phyloP scores from a whole-genome alignment of 441 rosid genomes.

The Croton setiger region DNA sequence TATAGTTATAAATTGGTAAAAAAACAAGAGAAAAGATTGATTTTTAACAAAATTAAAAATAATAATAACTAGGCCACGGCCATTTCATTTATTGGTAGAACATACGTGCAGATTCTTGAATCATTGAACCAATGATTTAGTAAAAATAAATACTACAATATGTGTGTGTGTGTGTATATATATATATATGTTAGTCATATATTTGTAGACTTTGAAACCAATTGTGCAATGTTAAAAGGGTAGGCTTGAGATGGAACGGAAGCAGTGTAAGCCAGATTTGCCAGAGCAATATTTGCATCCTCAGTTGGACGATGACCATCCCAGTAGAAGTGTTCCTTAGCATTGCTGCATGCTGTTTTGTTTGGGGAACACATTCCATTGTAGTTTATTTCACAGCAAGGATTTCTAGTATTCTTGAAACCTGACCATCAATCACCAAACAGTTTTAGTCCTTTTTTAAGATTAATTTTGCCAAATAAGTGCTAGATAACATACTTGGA shows the following conservation, averaged over 20 bases:
- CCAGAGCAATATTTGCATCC: constrained; percentile 6
- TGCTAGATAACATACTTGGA: background rate
- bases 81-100: background rate
- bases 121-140: background rate
- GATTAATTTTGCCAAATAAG: too few species aligned
- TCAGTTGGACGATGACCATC: constrained; percentile 18
- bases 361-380: constrained; percentile 7
- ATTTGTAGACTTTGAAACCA: too few species aligned
- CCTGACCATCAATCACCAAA: background rate
- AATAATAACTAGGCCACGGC: background rate
- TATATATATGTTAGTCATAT: background rate
- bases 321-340: constrained; percentile 2
- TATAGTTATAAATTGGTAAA: background rate
- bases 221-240: constrained; percentile 7
- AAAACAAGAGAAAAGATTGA: too few species aligned
- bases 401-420: constrained; percentile 1
- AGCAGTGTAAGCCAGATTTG: constrained; percentile 3
- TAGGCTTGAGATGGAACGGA: constrained; percentile 8
- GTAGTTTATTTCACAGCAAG: constrained; percentile 11
- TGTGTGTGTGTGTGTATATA: too few species aligned
- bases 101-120: background rate
- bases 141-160: too few species aligned
- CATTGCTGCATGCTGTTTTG: background rate
- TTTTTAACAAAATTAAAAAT: too few species aligned
- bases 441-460: too few species aligned